A percentile compares a stretch with the other conserved stretches of the same genome.
Conservation (phyloP, 2,329 filamentous ascomycete species). For the Epichloe amarillans region DNA sequence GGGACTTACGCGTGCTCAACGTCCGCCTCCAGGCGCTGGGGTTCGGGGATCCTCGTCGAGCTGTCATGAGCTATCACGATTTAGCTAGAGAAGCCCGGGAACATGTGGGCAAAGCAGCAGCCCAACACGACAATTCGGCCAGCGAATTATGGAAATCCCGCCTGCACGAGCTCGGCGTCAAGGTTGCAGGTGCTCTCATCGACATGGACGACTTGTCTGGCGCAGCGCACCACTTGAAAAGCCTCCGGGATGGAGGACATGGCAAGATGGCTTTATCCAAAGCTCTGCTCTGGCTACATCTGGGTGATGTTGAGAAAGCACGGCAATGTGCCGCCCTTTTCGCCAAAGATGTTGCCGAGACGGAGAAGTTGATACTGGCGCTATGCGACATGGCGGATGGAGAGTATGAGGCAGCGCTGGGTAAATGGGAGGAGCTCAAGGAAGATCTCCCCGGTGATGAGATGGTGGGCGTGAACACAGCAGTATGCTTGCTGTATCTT, state of each 20-base stretch:
- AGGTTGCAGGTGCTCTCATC: constrained; percentile 52
- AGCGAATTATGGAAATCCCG: constrained; percentile 56
- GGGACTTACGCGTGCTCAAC: constrained; percentile 71
- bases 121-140: constrained; percentile 36
- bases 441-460: constrained; percentile 37
- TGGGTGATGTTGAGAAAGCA: constrained; percentile 65
- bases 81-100: constrained; percentile 64
- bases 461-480: constrained; percentile 69
- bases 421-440: constrained; percentile 42
- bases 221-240: constrained; percentile 59
- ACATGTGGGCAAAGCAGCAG: constrained; percentile 36
- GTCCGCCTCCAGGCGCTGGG: constrained; percentile 77
- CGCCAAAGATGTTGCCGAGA: constrained; percentile 18
- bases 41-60: constrained; percentile 70
- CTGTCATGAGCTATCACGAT: constrained; percentile 84
- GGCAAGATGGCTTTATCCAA: constrained; percentile 32
- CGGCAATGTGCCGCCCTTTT: constrained; percentile 33
- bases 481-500: constrained; percentile 72
- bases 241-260: constrained; percentile 31
- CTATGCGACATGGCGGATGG: constrained; percentile 70
- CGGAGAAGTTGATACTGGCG: constrained; percentile 44
- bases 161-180: constrained; percentile 60
- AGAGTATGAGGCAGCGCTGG: constrained; percentile 50
- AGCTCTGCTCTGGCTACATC: constrained; percentile 60
- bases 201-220: constrained; percentile 83